Base-by-base conservation (phyloP, 2,329 filamentous ascomycete genomes). In the Fusarium burgessii region DNA sequence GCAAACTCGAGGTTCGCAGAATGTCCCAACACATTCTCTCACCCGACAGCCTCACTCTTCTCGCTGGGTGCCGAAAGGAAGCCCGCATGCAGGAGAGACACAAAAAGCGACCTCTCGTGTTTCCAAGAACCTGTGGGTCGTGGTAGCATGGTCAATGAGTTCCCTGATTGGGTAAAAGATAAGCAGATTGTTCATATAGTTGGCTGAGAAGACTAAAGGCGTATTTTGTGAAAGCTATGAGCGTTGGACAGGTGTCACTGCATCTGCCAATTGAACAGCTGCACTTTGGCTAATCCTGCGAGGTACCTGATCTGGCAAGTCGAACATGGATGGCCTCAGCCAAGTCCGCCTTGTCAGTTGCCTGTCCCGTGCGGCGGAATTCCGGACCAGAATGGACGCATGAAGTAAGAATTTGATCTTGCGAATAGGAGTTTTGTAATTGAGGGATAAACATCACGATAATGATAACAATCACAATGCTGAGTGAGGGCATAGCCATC, bases 41-140 rank as follows among this genome's bases (percentile, higher is more conserved):
- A n/a, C 47, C 40, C 68, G 72, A 65, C 72, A 71, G 72, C 72
- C 72, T 74, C 70, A 74, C 59, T 74, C 59, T 62, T 41, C 18
- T 59, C 50, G 52, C 51, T 63, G 50, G 60, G 60, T 50, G 57
- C 61, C 54, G 56, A 58, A 41, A 67, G 69, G 46, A 58, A 55
- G 40, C 51, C 59, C 20, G 51, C 55, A 72, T 71, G 64, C 64
- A 72, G 13, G n/a, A 43, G 33, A 54, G 36, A 38, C 61, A 67
- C 57, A 67, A 57, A 59, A 50, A 27, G 42, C 42, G 43, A 60
- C 69, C 69, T 70, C 55, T 70, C 42, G 57, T 62, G 43, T 66
- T 23, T 42, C 49, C 40, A 56, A 51, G 50, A 66, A 71, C 59
- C 40, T 65, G 43, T 58, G 58, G 56, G 41, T 52, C 41, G 32